These are phyloP conservation scores for Fusarium sp. DNA, from an alignment of 2,329 filamentous ascomycete species.

Conservation along the genomic window DNA sequence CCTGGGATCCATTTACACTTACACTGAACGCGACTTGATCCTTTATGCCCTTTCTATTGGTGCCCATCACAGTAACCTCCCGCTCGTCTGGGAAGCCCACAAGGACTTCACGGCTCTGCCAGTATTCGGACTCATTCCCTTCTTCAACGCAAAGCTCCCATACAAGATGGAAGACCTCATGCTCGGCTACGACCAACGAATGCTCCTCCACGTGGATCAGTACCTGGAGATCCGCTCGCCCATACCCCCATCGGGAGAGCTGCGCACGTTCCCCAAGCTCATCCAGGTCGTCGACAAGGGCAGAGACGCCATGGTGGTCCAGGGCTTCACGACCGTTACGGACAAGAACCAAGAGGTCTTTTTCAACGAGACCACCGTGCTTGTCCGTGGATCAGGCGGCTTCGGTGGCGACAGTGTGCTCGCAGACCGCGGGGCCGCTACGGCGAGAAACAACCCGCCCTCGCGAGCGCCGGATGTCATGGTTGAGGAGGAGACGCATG, in stretches of 20 bases:
- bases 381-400: constrained; percentile 90
- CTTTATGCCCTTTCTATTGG: constrained; percentile 97
- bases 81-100: constrained; percentile 86
- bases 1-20: constrained; percentile 79
- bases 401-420: constrained; percentile 88
- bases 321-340: constrained; percentile 86
- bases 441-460: constrained; percentile 82
- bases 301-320: constrained; percentile 78
- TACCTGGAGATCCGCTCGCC: constrained; percentile 95
- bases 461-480: constrained; percentile 82
- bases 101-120: constrained; percentile 95
- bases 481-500: constrained; percentile 85
- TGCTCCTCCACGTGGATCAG: constrained; percentile 98
- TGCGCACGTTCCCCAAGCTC: constrained; percentile 79
- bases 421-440: constrained; percentile 82
- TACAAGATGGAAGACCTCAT: constrained; percentile 86
- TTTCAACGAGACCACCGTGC: constrained; percentile 94
- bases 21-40: constrained; percentile 87
- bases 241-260: constrained; percentile 79
- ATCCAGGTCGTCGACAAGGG: constrained; percentile 98
- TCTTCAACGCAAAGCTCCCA: constrained; percentile 84
- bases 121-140: constrained; percentile 96
- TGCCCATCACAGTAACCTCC: constrained; percentile 88
- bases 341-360: constrained; percentile 91
- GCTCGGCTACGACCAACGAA: constrained; percentile 97